These are phyloP conservation scores for Pittosporum tobira DNA, from an alignment of 129 eudicot species.

Conservation along the genomic window DNA sequence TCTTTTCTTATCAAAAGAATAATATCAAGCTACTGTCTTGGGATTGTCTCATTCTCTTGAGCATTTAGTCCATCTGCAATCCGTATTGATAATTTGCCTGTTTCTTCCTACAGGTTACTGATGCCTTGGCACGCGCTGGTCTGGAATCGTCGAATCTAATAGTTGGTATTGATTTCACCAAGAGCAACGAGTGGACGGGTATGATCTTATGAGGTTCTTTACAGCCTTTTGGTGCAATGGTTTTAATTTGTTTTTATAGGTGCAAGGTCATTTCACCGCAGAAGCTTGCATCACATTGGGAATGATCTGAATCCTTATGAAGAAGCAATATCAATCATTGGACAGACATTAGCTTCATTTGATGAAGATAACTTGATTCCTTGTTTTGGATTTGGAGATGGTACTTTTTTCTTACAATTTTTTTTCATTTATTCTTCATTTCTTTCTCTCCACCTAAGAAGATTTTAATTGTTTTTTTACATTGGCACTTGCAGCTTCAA, in stretches of 20 bases:
- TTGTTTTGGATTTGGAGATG: slow-evolving; percentile 76
- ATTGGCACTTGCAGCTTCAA: slow-evolving; percentile 59
- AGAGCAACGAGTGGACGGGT: slow-evolving; percentile 92
- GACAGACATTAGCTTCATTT: slow-evolving; percentile 68
- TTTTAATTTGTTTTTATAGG: slow-evolving; percentile 28
- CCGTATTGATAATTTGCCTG: too few species aligned
- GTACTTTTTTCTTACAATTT: slow-evolving; percentile 83
- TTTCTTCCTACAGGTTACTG: slow-evolving; percentile 39
- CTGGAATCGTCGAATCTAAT: slow-evolving; percentile 70
- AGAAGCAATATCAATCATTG: slow-evolving; percentile 80
- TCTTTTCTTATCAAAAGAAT: too few species aligned
- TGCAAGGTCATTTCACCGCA: slow-evolving; percentile 66
- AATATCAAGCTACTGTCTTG: too few species aligned
- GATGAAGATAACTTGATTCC: slow-evolving; percentile 87
- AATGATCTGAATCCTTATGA: slow-evolving; percentile 62
- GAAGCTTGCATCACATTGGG: slow-evolving; percentile 74
- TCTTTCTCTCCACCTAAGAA: too few species aligned
- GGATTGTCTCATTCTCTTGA: background rate
- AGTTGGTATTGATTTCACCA: slow-evolving; percentile 73
- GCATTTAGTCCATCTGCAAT: background rate
- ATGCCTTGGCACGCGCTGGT: slow-evolving; percentile 67
- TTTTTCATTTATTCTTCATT: background rate
- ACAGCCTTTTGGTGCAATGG: background rate
- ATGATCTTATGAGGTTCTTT: background rate
- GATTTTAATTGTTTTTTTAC: too few species aligned